Percentiles rank a stretch among this genome's conserved stretches.
Evolutionary conservation across 306 rosid genomes (phyloP).

Genomic region (Cicer bijugum): DNA sequence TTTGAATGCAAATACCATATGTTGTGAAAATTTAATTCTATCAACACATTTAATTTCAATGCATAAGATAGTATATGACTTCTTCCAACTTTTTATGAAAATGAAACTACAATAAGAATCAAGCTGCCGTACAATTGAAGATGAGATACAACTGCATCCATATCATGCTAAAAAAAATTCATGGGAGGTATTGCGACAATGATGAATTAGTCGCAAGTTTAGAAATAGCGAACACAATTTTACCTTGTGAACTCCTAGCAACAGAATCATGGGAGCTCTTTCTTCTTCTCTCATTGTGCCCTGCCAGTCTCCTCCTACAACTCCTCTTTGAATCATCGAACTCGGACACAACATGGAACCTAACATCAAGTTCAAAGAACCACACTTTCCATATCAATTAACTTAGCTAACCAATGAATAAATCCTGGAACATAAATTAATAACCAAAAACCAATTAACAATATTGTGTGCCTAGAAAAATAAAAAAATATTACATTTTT

Average conservation of each 20-base stretch:
- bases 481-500: no score
- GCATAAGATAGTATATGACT: background rate
- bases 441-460: background rate
- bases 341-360: constrained; percentile 90
- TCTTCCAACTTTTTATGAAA: background rate
- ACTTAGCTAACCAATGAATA: background rate
- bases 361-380: constrained; percentile 33
- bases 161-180: constrained; percentile 20
- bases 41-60: background rate
- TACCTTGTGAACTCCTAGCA: constrained; percentile 65
- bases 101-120: background rate
- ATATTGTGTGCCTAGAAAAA: background rate
- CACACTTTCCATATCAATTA: constrained; percentile 15
- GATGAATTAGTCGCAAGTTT: background rate
- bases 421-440: background rate
- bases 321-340: constrained; percentile 93
- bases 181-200: background rate
- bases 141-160: background rate
- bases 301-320: constrained; percentile 93
- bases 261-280: constrained; percentile 81
- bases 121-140: background rate
- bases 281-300: constrained; percentile 94
- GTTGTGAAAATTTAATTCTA: background rate
- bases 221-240: background rate
- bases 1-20: background rate